A percentile compares a stretch with the other conserved stretches of the same genome.
Conservation (phyloP, 2,329 filamentous ascomycete species). For the Basipetospora sp. region DNA sequence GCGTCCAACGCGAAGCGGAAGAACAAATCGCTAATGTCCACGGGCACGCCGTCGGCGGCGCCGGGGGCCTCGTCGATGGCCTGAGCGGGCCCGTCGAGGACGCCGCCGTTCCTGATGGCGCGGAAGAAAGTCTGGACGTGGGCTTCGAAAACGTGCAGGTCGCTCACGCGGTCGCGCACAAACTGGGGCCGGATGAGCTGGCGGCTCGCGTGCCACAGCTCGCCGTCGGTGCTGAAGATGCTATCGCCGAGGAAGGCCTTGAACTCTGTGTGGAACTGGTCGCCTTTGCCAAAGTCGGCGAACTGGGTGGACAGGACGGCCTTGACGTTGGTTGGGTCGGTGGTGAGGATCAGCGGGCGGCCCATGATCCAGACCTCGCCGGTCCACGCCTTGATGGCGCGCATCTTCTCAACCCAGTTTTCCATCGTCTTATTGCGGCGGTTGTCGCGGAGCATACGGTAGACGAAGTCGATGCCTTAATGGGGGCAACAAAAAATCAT, state of each 20-base stretch:
- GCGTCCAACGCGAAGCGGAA: constrained; percentile 77
- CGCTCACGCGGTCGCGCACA: constrained; percentile 67
- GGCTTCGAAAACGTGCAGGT: constrained; percentile 66
- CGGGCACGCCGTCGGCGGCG: constrained; percentile 36
- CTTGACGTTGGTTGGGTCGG: constrained; percentile 81
- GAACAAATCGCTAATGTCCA: constrained; percentile 64
- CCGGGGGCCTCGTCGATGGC: constrained; percentile 48
- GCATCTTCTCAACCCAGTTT: constrained; percentile 44
- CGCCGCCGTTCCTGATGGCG: constrained; percentile 45
- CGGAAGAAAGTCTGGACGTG: constrained; percentile 63
- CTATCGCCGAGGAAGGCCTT: constrained; percentile 59
- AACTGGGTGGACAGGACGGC: constrained; percentile 82
- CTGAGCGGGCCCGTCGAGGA: constrained; percentile 40
- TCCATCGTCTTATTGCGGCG: constrained; percentile 35
- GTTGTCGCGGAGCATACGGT: constrained; percentile 35
- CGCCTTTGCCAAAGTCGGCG: constrained; percentile 66
- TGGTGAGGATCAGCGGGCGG: constrained; percentile 55
- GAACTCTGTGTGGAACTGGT: constrained; percentile 61
- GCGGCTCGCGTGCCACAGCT: constrained; percentile 65
- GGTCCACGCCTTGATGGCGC: constrained; percentile 33
- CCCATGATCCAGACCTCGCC: constrained; percentile 42
- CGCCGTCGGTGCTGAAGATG: constrained; percentile 69
- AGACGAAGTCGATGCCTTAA: constrained; percentile 48
- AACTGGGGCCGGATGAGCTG: constrained; percentile 77
- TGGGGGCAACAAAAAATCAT: too few species aligned